Evolutionary conservation across 1,284 basidiomycete species (phyloP), one percentile per base, ranked within the genome.

Genomic region (Heterobasidion annosum): DNA sequence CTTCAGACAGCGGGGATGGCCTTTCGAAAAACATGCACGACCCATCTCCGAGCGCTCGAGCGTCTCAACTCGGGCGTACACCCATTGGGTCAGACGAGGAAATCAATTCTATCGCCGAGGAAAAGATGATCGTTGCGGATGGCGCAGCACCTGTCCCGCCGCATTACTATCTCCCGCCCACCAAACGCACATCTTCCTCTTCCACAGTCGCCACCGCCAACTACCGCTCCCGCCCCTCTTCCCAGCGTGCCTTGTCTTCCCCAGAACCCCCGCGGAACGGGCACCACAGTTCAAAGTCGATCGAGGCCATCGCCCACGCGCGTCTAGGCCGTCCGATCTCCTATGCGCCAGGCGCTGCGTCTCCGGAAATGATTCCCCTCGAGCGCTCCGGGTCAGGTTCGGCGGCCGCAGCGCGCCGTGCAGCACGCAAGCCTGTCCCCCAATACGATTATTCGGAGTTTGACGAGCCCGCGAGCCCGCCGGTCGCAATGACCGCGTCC

Each of bases 381-480:
- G 63, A 61, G 53, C 62, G 63, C 45, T 32, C 65, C 33, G 60
- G 18, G 57, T 58, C 46, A 47, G 25, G 25, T 25, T 25, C 25
- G 25, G 25, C 25, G 25, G 37, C 42, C 56, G 60, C 34, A 50
- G 49, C 46, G 51, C 40, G 34, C 33, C 58, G 9, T 62, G 65
- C n/a, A 57, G 65, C 19, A 50, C 62, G 19, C 66, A 76, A 76
- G 63, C 75, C 76, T 1, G 74, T 76, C 16, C 76, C 76, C 15
- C 64, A 67, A 25, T 75, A 70, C 56, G 61, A 65, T 51, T 52
- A 35, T 10, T 37, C 49, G 18, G 55, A 55, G 25, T 57, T 59
- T 8, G 7, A 13, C 8, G 51, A 7, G 32, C 37, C 19, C 5
- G 45, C 10, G 52, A 52, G 19, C 45, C 34, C 43, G 48, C 25